Evolutionary conservation across 768 basidiomycete genomes (phyloP).

Genomic region (Lentinula aciculospora): DNA sequence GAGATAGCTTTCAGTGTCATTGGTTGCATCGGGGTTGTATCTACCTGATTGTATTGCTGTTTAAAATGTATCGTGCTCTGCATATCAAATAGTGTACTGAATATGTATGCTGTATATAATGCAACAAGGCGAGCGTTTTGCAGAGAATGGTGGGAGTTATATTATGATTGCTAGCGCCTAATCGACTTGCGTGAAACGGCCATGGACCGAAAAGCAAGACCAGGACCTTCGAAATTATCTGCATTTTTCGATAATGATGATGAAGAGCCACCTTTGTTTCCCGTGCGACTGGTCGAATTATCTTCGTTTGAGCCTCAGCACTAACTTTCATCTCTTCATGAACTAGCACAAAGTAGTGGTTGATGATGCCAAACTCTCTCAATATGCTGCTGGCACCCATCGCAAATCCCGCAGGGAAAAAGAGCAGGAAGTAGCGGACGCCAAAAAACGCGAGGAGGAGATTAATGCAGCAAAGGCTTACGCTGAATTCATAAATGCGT

Average conservation of each 20-base stretch:
- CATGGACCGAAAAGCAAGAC: conserved; percentile 65
- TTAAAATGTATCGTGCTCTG: no score
- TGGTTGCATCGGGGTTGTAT: neutral
- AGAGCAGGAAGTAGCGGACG: conserved; percentile 89
- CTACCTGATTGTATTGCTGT: neutral
- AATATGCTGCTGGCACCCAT: conserved; percentile 80
- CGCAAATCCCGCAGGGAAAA: conserved; percentile 89
- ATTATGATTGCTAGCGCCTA: no score
- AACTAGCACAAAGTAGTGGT: conserved; percentile 72
- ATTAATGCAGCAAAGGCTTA: conserved; percentile 73
- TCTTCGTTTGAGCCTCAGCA: conserved; percentile 44
- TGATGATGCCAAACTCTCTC: conserved; percentile 80
- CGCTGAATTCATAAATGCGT: conserved; percentile 80
- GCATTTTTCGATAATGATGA: conserved; percentile 85
- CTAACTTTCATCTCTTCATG: conserved; percentile 52
- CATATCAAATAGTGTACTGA: neutral
- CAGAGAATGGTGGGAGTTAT: no score
- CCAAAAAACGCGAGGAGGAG: conserved; percentile 82
- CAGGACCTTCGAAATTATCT: conserved; percentile 45
- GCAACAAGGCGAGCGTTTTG: neutral
- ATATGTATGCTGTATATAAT: neutral
- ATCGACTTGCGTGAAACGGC: neutral
- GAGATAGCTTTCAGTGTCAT: neutral
- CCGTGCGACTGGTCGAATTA: conserved; percentile 86
- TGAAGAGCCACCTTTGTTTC: conserved; percentile 71